Percentiles rank a stretch among this genome's conserved stretches.
Evolutionary conservation across 805 yeast species (phyloP).

Genomic region (Zygoascus flipseniorum): DNA sequence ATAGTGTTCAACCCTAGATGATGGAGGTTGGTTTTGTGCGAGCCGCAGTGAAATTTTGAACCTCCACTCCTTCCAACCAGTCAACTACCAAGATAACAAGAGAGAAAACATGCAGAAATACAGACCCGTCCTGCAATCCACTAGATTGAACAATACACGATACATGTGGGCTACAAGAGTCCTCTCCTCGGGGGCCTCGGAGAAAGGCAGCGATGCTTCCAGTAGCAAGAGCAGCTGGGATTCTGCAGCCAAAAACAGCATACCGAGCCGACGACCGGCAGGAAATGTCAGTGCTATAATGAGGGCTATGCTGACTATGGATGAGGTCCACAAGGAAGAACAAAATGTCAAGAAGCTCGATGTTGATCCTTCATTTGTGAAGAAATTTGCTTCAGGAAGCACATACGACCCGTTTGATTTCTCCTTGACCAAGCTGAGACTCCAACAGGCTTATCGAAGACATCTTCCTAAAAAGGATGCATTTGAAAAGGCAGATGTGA

Average conservation of each 20-base stretch:
- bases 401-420: slow-evolving; percentile 81
- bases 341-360: slow-evolving; percentile 3
- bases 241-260: neutral
- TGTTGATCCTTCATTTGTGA: slow-evolving; percentile 34
- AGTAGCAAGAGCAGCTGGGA: neutral
- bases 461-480: slow-evolving; percentile 5
- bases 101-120: no score
- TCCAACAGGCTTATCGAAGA: slow-evolving; percentile 28
- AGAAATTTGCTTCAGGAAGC: slow-evolving; percentile 41
- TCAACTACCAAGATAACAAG: no score
- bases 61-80: no score
- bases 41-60: no score
- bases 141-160: neutral
- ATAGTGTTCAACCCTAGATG: no score
- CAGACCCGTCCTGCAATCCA: neutral
- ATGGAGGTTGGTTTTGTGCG: no score
- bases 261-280: neutral
- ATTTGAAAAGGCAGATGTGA: slow-evolving; percentile 25
- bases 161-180: neutral
- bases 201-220: neutral
- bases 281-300: neutral
- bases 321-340: neutral
- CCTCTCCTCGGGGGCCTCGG: neutral
- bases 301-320: neutral
- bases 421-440: slow-evolving; percentile 47